Conservation (phyloP, 164 flowering plant genomes). For the Aristolochia fimbriata region DNA sequence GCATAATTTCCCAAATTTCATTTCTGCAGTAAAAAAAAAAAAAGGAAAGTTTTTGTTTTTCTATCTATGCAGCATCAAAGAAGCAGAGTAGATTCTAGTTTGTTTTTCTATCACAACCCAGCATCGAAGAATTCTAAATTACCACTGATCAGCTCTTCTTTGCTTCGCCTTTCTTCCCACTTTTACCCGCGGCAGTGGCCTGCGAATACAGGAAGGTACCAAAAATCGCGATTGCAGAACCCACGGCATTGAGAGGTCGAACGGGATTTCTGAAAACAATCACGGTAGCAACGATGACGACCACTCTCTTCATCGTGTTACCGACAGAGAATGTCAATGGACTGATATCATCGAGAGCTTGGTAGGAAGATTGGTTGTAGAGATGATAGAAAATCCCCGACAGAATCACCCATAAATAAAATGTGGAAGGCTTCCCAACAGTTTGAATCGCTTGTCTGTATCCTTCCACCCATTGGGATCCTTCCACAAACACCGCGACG, state of each 20-base stretch:
- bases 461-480: constrained; percentile 77
- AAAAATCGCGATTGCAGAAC: constrained; percentile 77
- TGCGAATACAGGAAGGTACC: constrained; percentile 94
- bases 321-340: constrained; percentile 87
- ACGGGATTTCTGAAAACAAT: constrained; percentile 85
- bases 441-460: constrained; percentile 48
- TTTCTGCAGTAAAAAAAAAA: no score
- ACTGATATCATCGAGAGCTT: constrained; percentile 81
- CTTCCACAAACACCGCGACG: constrained; percentile 72
- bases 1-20: no score
- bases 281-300: constrained; percentile 66
- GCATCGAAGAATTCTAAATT: background rate
- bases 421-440: constrained; percentile 47
- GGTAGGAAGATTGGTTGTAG: constrained; percentile 81
- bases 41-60: no score
- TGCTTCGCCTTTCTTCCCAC: constrained; percentile 35
- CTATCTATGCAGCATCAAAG: no score
- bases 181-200: constrained; percentile 36
- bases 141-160: constrained; percentile 23
- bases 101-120: background rate
- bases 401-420: constrained; percentile 64
- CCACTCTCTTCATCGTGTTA: constrained; percentile 93
- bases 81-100: no score
- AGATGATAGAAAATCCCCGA: constrained; percentile 87
- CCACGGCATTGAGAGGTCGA: constrained; percentile 73